These are phyloP conservation scores for Huiozyma naganishii DNA, from an alignment of 805 yeast genomes.

Conservation along the genomic window DNA sequence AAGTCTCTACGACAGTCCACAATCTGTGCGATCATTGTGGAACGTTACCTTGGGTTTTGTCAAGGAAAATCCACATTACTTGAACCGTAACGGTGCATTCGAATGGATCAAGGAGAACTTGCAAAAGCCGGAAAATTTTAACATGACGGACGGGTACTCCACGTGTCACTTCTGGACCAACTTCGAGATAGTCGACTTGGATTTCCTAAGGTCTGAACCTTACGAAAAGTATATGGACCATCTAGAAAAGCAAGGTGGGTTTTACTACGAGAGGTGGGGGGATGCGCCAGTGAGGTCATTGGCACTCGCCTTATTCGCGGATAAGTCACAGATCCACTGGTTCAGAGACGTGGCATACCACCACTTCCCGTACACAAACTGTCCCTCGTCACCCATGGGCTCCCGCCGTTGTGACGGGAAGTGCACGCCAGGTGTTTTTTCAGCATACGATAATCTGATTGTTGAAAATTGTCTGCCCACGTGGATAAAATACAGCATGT, in stretches of 20 bases:
- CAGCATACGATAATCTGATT: conserved; percentile 38
- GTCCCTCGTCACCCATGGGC: conserved; percentile 39
- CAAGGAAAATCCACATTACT: conserved; percentile 43
- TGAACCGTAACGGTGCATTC: conserved; percentile 45
- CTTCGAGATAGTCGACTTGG: conserved; percentile 78
- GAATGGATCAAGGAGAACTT: conserved; percentile 51
- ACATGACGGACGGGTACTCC: conserved; percentile 36
- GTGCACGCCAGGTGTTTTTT: conserved; percentile 48
- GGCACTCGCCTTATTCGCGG: conserved; percentile 63
- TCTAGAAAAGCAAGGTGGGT: conserved; percentile 64
- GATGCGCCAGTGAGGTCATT: conserved; percentile 85
- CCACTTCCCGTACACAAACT: conserved; percentile 66
- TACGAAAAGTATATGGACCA: conserved; percentile 53
- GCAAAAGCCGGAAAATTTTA: conserved; percentile 39
- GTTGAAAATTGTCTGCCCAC: conserved; percentile 66
- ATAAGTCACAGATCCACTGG: conserved; percentile 66
- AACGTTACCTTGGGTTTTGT: conserved; percentile 54
- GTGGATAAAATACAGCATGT: conserved; percentile 47
- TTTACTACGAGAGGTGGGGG: conserved; percentile 88
- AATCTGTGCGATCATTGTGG: conserved; percentile 74
- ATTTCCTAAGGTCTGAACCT: conserved; percentile 60
- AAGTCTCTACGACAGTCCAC: conserved; percentile 55
- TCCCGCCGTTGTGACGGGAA: conserved; percentile 36
- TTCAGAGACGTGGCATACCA: conserved; percentile 74
- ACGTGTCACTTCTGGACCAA: conserved; percentile 87